Conservation (phyloP, 495 filamentous ascomycete species). For the Penicillium ochrochloron region DNA sequence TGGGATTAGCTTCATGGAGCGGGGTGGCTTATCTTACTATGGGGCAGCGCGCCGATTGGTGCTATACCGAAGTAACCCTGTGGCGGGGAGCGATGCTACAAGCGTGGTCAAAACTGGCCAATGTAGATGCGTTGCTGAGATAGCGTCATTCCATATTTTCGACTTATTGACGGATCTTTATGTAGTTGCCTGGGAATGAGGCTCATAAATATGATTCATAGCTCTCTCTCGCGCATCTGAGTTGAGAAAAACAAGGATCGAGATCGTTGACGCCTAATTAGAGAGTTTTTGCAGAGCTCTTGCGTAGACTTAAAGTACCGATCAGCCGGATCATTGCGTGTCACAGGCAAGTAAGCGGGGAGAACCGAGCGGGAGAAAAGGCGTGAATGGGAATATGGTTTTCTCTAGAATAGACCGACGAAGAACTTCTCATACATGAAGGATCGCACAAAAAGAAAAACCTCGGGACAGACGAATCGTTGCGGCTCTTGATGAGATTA, state of each 20-base stretch:
- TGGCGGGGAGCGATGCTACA: background rate
- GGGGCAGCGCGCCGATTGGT: conserved; percentile 5
- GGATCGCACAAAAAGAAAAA: too few relatives aligned
- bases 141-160: background rate
- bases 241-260: background rate
- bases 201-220: background rate
- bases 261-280: background rate
- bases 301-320: background rate
- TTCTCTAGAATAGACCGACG: too few relatives aligned
- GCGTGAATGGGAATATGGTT: background rate
- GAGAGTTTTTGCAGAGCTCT: background rate
- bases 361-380: background rate
- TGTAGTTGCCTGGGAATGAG: background rate
- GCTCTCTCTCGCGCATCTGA: background rate
- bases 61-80: conserved; percentile 1
- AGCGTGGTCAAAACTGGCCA: background rate
- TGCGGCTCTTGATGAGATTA: too few relatives aligned
- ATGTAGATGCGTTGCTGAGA: background rate
- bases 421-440: too few relatives aligned
- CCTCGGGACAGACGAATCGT: too few relatives aligned
- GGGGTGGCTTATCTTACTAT: background rate
- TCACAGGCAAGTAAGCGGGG: background rate
- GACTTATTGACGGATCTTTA: background rate
- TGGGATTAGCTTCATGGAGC: background rate
- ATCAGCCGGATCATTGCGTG: too few relatives aligned